These are phyloP conservation scores for Piedraia hortae DNA, from an alignment of 2,329 filamentous ascomycete genomes.

Conservation along the genomic window DNA sequence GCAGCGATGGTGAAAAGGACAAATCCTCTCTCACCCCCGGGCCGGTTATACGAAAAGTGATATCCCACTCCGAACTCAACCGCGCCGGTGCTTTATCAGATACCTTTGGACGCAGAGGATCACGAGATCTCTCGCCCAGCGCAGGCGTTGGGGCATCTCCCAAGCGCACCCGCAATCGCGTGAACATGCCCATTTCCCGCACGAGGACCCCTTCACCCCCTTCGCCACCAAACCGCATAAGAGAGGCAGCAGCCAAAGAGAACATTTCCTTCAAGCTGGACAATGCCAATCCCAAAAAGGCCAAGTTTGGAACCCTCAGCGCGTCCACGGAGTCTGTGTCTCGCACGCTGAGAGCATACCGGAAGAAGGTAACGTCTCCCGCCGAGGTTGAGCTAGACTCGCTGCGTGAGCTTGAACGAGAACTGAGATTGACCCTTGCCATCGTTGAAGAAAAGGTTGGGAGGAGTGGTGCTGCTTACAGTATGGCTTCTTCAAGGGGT, in stretches of 20 bases:
- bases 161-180: constrained; percentile 13
- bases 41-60: constrained; percentile 37
- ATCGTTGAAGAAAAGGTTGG: too few species aligned
- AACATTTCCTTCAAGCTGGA: constrained; percentile 3
- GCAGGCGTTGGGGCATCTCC: constrained; percentile 9
- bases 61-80: constrained; percentile 66
- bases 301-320: constrained; percentile 21
- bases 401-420: constrained; percentile 27
- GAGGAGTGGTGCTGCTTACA: too few species aligned
- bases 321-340: constrained; percentile 29
- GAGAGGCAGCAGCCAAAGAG: too few species aligned
- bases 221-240: too few species aligned
- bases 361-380: constrained; percentile 22
- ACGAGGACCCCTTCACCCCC: constrained; percentile 18
- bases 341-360: constrained; percentile 28
- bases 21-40: neutral
- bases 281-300: constrained; percentile 6
- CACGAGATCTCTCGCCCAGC: constrained; percentile 21
- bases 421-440: constrained; percentile 27
- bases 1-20: neutral
- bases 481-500: too few species aligned
- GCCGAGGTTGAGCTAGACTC: constrained; percentile 8
- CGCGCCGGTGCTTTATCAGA: too few species aligned
- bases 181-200: constrained; percentile 5
- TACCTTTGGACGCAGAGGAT: too few species aligned